Base-by-base conservation (phyloP, 352 stramenopile species). In the Phytophthora meadii region DNA sequence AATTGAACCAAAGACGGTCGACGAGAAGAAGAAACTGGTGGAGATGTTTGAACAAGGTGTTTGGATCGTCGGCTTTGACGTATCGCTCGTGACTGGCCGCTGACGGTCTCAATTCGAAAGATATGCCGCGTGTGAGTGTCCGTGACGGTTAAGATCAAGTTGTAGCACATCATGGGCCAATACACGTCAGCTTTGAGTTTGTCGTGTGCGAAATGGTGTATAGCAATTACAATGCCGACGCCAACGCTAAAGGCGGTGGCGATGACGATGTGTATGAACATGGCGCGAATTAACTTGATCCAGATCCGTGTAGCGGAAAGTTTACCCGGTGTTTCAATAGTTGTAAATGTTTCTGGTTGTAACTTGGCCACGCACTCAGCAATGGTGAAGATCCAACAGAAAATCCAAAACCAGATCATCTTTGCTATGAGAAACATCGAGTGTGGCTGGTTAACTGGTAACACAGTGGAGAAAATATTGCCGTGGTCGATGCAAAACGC, bases 131-230 rank as follows among this genome's bases (percentile, higher is more conserved):
- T 75, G 32, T 68, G 54, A 8, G 61, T 30, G 32, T 71, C 61
- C 2, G 55, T 59, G 27, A 63, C 49, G 9, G 59, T 63, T 30
- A 75, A 42, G 40, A 74, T 51, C 25, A 74, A 65, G 42, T 65
- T 57, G 50, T 62, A 70, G 62, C 62, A 70, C 28, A 60, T 49
- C 62, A 70, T 55, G 5, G 62, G 50, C 62, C 62, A 70, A 19
- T 70, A 65, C 2, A 65, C 44, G 24, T 65, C 54, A 7, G 48
- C 45, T 42, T 65, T 65, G 11, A 65, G 49, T 41, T 30, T 60
- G 10, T 54, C 19, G 32, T 55, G 50, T 3, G 45, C 15, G 5
- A 44, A 1, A 6, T 54, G 30, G 14, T 71, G 22, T 1, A 39
- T 65, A 3, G 51, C 36, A 24, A 70, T 54, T 2, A 11, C 34